phyloP scores from a whole-genome alignment of 192 early-diverging fungal species.

The Coemansia sp. region DNA sequence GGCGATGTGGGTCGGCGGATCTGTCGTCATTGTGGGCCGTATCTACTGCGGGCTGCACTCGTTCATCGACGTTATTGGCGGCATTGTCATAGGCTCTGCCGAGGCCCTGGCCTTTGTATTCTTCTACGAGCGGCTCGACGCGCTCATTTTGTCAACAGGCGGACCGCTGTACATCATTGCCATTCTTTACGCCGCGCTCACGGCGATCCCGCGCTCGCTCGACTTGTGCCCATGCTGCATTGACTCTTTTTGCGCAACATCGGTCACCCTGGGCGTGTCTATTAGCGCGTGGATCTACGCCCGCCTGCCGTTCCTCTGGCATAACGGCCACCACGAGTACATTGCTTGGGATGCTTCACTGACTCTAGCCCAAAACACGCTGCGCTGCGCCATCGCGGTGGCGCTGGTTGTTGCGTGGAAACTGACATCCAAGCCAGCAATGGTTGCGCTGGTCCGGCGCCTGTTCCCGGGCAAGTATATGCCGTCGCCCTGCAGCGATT shows the following conservation, averaged over 20 bases:
- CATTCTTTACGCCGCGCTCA: conserved; percentile 18
- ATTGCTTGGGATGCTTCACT: conserved; percentile 44
- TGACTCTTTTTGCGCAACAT: conserved; percentile 41
- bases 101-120: conserved; percentile 48
- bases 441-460: conserved; percentile 9
- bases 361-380: conserved; percentile 16
- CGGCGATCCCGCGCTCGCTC: conserved; percentile 32
- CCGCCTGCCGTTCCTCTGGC: conserved; percentile 34
- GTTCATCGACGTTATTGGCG: conserved; percentile 69
- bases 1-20: conserved; percentile 45
- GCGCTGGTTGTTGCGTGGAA: conserved; percentile 41
- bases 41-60: conserved; percentile 89
- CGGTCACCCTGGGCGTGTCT: conserved; percentile 34
- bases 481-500: not conserved
- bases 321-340: conserved; percentile 11
- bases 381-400: conserved; percentile 28
- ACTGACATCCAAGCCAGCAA: conserved; percentile 24
- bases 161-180: conserved; percentile 33
- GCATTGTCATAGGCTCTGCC: conserved; percentile 55
- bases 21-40: conserved; percentile 63
- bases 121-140: conserved; percentile 22
- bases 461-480: not conserved
- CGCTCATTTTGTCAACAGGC: conserved; percentile 24
- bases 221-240: conserved; percentile 49
- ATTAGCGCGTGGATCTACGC: conserved; percentile 37